Base-by-base conservation (phyloP, 2,329 filamentous ascomycete genomes). In the Albifimbria verrucaria region DNA sequence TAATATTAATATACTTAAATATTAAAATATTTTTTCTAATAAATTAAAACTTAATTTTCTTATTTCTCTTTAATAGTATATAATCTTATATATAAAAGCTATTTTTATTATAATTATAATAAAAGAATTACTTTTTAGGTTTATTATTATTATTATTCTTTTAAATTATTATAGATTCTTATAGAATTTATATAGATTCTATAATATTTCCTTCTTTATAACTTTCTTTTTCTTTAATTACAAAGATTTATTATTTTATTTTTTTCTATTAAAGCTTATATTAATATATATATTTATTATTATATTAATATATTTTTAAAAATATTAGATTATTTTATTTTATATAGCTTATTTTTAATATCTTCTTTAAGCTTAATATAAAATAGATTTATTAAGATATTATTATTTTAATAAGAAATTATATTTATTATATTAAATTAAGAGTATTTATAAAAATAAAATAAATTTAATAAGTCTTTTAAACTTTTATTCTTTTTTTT, bases 91-190 rank as follows among this genome's bases (percentile, higher is more conserved):
- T 22, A 48, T 48, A 22, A 12, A 9, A 23, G 15, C 18, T 3
- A 9, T 32, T 32, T 15, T 32, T 32, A 32, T 15, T 32, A 32
- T 15, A 32, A 23, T 48, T 48, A 48, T 23, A 3, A 2, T 48
- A 48, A 22, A 48, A 21, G 24, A 23, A 9, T 21, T 6, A 22
- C 45, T 6, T 48, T 48, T 32, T 32, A 32, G 15, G 9, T 32
- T 32, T 32, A 32, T 32, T 32, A 32, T 7, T 48, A 48, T 21
- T 48, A 48, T 23, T 48, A 48, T 48, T n/a, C 23, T 48, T 48
- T 23, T 48, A 48, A 25, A 6, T 23, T 23, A 48, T 22, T 48
- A 48, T 22, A 48, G 3, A 21, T 48, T 23, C 15, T 48, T 23
- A 6, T 21, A 26, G 24, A 21, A 6, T 48, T 23, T 22, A 21